Percentiles rank a stretch among this genome's conserved stretches.
Evolutionary conservation across 768 basidiomycete genomes (phyloP).

Genomic region (Mrakia blollopis): DNA sequence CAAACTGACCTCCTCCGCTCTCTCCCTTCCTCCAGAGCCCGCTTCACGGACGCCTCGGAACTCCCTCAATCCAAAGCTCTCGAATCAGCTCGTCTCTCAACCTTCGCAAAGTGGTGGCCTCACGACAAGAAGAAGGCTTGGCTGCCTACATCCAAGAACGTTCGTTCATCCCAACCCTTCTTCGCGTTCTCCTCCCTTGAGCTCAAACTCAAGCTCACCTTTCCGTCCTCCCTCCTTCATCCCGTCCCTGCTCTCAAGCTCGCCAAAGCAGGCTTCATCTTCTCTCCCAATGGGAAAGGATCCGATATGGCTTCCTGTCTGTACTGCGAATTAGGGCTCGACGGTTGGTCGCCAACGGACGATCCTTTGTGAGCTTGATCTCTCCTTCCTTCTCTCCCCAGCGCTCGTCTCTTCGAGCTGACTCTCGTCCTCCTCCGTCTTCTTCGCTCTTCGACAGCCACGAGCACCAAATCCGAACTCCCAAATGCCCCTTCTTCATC

Average conservation of each 20-base stretch:
- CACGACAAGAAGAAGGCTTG: slow-evolving; percentile 41
- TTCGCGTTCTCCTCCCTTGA: neutral
- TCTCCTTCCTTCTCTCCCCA: neutral
- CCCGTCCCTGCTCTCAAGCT: slow-evolving; percentile 57
- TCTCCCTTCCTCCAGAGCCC: slow-evolving; percentile 8
- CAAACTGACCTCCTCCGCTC: neutral
- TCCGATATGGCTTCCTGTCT: slow-evolving; percentile 82
- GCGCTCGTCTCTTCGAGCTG: neutral
- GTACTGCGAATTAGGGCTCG: slow-evolving; percentile 72
- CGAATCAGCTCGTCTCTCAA: slow-evolving; percentile 35
- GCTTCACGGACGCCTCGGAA: slow-evolving; percentile 27
- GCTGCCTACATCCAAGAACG: slow-evolving; percentile 40
- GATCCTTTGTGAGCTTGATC: slow-evolving; percentile 66
- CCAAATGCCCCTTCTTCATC: slow-evolving; percentile 27
- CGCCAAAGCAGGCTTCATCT: slow-evolving; percentile 83
- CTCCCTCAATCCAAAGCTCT: slow-evolving; percentile 38
- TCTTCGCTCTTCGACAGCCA: neutral
- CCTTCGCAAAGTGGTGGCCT: slow-evolving; percentile 43
- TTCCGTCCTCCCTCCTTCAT: neutral
- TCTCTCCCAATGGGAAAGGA: slow-evolving; percentile 58
- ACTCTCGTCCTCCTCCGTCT: neutral
- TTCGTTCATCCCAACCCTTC: slow-evolving; percentile 30
- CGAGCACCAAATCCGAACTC: slow-evolving; percentile 20
- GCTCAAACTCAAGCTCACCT: neutral
- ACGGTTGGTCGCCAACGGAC: slow-evolving; percentile 82